Percentiles rank a stretch among this genome's conserved stretches.
Evolutionary conservation across 805 yeast genomes (phyloP).

Genomic region (Candida railenensis): DNA sequence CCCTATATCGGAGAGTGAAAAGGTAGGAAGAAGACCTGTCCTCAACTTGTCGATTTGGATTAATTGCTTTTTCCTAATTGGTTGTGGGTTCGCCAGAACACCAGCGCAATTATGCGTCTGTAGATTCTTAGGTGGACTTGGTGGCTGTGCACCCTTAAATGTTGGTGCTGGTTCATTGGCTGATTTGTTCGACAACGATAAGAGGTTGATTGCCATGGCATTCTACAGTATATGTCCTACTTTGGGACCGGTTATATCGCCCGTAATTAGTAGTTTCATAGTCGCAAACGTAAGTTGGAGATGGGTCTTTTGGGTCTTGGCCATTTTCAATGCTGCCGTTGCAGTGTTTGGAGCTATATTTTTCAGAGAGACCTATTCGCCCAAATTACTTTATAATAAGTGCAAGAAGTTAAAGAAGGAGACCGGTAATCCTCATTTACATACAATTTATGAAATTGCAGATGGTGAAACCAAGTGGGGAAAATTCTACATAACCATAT

Average conservation of each 20-base stretch:
- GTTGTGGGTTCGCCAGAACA: constrained; percentile 59
- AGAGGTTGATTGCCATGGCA: constrained; percentile 57
- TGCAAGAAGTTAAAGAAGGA: constrained; percentile 47
- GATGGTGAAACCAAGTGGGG: constrained; percentile 41
- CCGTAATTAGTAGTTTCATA: constrained; percentile 57
- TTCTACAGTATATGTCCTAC: constrained; percentile 58
- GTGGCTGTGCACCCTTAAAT: constrained; percentile 65
- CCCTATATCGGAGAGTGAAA: constrained; percentile 61
- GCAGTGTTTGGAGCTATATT: constrained; percentile 45
- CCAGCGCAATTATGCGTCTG: constrained; percentile 60
- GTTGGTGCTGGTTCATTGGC: constrained; percentile 71
- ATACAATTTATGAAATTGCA: constrained; percentile 63
- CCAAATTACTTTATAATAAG: constrained; percentile 46
- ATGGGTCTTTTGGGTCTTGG: constrained; percentile 64
- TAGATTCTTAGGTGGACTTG: constrained; percentile 64
- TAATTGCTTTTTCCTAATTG: constrained; percentile 50
- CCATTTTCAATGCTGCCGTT: constrained; percentile 56
- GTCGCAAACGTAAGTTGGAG: constrained; percentile 51
- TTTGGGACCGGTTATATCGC: constrained; percentile 68
- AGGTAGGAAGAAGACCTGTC: constrained; percentile 57
- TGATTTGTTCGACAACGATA: constrained; percentile 53
- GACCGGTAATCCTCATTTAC: constrained; percentile 56
- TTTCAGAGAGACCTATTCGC: constrained; percentile 60
- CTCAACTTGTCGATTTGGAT: constrained; percentile 52
- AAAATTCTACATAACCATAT: constrained; percentile 44